phyloP scores from a whole-genome alignment of 2,329 filamentous ascomycete genomes.

The Didymella exigua region DNA sequence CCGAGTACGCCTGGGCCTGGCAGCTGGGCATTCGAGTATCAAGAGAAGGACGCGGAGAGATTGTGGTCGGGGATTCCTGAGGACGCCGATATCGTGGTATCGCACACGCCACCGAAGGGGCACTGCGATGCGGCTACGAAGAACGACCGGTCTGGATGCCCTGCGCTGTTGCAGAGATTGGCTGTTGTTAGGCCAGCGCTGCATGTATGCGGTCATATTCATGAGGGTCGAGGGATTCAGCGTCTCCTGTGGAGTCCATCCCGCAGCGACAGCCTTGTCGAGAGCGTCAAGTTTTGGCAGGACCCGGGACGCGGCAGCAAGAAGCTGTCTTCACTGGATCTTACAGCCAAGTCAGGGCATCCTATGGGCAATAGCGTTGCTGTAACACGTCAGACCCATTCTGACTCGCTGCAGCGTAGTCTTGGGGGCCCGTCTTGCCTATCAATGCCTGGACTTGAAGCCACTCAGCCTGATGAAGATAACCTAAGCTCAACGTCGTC shows the following conservation, averaged over 20 bases:
- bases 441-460: conserved; percentile 3
- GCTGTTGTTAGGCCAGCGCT: conserved; percentile 67
- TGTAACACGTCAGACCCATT: conserved; percentile 35
- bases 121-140: conserved; percentile 59
- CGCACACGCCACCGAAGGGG: conserved; percentile 69
- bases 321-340: conserved; percentile 68
- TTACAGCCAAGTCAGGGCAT: conserved; percentile 54
- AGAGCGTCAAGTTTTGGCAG: conserved; percentile 57
- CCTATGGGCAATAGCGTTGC: conserved; percentile 26
- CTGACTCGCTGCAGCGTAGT: conserved; percentile 18
- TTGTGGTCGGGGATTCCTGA: conserved; percentile 68
- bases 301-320: conserved; percentile 64
- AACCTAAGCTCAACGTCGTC: conserved; percentile 31
- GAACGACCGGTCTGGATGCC: conserved; percentile 60
- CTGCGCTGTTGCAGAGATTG: conserved; percentile 62
- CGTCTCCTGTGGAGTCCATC: conserved; percentile 64
- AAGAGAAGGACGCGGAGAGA: conserved; percentile 45
- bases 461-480: conserved; percentile 28
- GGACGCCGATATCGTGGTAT: conserved; percentile 69
- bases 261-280: conserved; percentile 16
- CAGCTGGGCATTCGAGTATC: conserved; percentile 73
- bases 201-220: conserved; percentile 74
- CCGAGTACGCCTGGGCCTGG: conserved; percentile 65
- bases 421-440: conserved; percentile 29
- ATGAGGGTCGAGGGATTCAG: conserved; percentile 69